A percentile compares a stretch with the other conserved stretches of the same genome.
These are phyloP conservation scores for Lactifluus hygrophoroides DNA, from an alignment of 768 basidiomycete genomes.

Conservation along the genomic window DNA sequence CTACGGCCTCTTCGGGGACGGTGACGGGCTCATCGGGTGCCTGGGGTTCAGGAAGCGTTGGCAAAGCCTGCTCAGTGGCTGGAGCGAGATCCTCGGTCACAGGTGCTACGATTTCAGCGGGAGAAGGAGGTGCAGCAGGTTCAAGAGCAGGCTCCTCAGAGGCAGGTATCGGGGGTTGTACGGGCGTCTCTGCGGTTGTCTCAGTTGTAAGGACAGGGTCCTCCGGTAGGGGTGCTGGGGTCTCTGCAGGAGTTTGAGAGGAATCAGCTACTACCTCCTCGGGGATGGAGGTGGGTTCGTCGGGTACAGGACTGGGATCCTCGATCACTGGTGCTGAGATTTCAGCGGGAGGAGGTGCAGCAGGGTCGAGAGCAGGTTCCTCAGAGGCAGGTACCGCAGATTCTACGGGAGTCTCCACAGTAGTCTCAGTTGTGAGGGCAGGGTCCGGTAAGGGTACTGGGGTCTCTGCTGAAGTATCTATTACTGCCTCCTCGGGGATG, in stretches of 20 bases:
- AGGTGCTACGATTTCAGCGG: no score
- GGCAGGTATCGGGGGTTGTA: no score
- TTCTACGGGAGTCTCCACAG: no score
- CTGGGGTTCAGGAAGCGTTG: background rate
- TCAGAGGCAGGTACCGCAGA: background rate
- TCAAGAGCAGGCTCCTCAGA: background rate
- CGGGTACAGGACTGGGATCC: background rate
- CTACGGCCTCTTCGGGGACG: background rate
- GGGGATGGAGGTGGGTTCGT: background rate
- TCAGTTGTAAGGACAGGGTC: background rate
- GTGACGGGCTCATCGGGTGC: background rate
- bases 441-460: background rate
- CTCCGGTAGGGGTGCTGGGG: background rate
- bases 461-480: background rate
- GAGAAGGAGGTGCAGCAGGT: background rate
- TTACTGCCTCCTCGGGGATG: background rate
- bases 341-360: background rate
- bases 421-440: background rate
- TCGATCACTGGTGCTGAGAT: background rate
- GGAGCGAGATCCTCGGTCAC: background rate
- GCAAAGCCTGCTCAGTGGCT: background rate
- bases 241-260: background rate
- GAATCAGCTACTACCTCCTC: background rate
- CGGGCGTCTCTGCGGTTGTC: no score
- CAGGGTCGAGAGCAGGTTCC: background rate